phyloP scores from a whole-genome alignment of 352 stramenopile genomes.

The Pythium phragmiticola region DNA sequence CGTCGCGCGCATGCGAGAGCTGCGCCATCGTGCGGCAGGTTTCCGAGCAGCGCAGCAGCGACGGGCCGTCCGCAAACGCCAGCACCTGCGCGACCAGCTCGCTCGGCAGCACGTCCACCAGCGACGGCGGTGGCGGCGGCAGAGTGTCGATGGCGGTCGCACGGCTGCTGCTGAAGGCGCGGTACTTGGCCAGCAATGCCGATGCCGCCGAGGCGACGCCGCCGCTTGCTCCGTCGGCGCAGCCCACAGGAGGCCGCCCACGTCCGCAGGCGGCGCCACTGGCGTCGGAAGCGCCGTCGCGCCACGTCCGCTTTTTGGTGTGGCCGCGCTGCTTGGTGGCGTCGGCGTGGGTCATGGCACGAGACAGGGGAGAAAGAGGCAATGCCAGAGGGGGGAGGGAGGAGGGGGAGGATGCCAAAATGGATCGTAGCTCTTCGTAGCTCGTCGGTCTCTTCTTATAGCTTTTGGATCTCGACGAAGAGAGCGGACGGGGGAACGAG shows the following conservation, averaged over 20 bases:
- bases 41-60: slow-evolving; percentile 46
- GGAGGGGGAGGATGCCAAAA: slow-evolving; percentile 3
- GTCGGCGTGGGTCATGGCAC: slow-evolving; percentile 31
- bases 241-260: slow-evolving; percentile 16
- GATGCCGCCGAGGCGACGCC: slow-evolving; percentile 37
- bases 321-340: slow-evolving; percentile 25
- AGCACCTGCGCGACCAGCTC: slow-evolving; percentile 55
- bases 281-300: slow-evolving; percentile 17
- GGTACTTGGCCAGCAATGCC: slow-evolving; percentile 32
- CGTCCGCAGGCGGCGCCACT: slow-evolving; percentile 18
- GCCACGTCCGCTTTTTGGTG: slow-evolving; percentile 59
- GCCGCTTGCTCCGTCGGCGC: slow-evolving; percentile 14
- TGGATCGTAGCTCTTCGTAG: background rate
- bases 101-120: slow-evolving; percentile 47
- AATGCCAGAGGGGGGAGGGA: background rate
- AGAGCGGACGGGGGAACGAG: background rate
- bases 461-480: slow-evolving; percentile 13
- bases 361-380: background rate
- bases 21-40: slow-evolving; percentile 44
- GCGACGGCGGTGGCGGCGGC: slow-evolving; percentile 18
- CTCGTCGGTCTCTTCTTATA: background rate
- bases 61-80: slow-evolving; percentile 49
- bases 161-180: slow-evolving; percentile 21
- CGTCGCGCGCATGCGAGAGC: slow-evolving; percentile 53
- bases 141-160: background rate